phyloP scores from a whole-genome alignment of 1,284 basidiomycete genomes.

The Sporisorium sorghi region DNA sequence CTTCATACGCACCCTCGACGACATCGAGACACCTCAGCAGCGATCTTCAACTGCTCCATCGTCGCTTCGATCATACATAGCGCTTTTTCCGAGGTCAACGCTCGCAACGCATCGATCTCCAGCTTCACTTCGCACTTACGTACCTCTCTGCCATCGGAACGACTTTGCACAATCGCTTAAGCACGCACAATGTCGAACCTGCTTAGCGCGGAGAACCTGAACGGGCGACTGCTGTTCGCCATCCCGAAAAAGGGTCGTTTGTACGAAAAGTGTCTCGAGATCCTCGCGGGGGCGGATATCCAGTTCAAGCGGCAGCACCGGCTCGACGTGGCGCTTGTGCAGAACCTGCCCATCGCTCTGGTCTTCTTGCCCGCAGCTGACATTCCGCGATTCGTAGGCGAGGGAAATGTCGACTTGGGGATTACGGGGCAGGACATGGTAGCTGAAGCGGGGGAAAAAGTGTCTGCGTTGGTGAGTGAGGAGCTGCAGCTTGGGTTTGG shows the following conservation, averaged over 20 bases:
- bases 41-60: too few relatives aligned
- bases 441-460: slow-evolving; percentile 80
- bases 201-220: slow-evolving; percentile 67
- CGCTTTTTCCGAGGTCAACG: too few relatives aligned
- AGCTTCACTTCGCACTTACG: background rate
- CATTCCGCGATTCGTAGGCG: slow-evolving; percentile 97
- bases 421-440: slow-evolving; percentile 98
- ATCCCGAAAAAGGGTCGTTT: slow-evolving; percentile 96
- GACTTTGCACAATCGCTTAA: background rate
- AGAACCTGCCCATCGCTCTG: slow-evolving; percentile 94
- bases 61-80: too few relatives aligned
- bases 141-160: too few relatives aligned
- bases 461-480: slow-evolving; percentile 77
- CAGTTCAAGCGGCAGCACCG: slow-evolving; percentile 90
- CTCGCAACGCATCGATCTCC: background rate
- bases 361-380: slow-evolving; percentile 97
- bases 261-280: slow-evolving; percentile 88
- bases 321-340: slow-evolving; percentile 89
- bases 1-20: background rate
- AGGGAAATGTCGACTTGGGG: slow-evolving; percentile 90
- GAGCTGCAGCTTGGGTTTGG: slow-evolving; percentile 89
- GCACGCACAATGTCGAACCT: slow-evolving; percentile 55
- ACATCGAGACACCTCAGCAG: background rate
- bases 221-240: slow-evolving; percentile 86
- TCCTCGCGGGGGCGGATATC: slow-evolving; percentile 87